phyloP scores from a whole-genome alignment of 805 yeast genomes.

The Limtongia smithiae region DNA sequence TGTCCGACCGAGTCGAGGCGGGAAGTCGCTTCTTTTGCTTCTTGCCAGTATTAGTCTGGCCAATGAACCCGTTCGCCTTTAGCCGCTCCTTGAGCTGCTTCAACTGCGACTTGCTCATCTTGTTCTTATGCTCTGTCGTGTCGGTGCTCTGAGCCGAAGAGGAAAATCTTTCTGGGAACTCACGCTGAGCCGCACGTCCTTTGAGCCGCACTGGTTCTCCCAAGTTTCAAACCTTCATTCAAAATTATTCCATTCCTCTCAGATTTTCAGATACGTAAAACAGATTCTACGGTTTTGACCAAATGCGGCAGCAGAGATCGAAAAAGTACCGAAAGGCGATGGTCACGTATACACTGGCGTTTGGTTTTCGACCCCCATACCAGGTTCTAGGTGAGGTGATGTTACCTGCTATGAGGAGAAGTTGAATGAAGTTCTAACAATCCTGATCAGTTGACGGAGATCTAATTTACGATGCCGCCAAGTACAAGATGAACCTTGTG shows the following conservation, averaged over 20 bases:
- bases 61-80: constrained; percentile 77
- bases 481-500: constrained; percentile 70
- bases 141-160: neutral
- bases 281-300: neutral
- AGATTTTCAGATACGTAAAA: neutral
- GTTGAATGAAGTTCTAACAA: no score
- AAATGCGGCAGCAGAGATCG: constrained; percentile 97
- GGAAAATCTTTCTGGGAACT: neutral
- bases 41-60: constrained; percentile 65
- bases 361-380: constrained; percentile 90
- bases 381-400: constrained; percentile 55
- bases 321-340: constrained; percentile 91
- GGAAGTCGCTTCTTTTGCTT: constrained; percentile 42
- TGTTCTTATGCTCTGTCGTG: neutral
- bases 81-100: constrained; percentile 76
- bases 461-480: constrained; percentile 60
- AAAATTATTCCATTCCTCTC: neutral
- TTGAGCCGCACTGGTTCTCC: no score
- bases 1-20: constrained; percentile 60
- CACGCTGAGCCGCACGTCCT: constrained; percentile 4
- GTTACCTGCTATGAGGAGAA: no score
- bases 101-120: constrained; percentile 84
- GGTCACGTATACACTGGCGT: constrained; percentile 76
- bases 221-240: constrained; percentile 1
- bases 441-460: constrained; percentile 80